These are phyloP conservation scores for Chalciporus piperatus DNA, from an alignment of 768 basidiomycete genomes.

Conservation along the genomic window DNA sequence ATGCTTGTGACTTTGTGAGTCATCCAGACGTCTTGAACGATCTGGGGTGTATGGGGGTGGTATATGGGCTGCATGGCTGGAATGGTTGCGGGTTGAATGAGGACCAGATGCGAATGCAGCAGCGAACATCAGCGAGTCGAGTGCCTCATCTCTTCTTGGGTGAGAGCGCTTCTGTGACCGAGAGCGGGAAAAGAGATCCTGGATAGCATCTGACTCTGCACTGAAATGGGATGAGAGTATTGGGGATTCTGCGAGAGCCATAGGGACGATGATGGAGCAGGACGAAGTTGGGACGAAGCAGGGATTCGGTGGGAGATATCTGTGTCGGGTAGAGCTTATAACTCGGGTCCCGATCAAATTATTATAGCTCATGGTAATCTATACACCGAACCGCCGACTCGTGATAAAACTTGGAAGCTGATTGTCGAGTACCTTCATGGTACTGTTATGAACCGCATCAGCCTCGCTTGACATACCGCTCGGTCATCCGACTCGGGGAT, in stretches of 20 bases:
- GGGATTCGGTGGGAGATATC: neutral
- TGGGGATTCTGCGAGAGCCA: slow-evolving; percentile 32
- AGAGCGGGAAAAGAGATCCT: slow-evolving; percentile 64
- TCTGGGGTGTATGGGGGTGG: slow-evolving; percentile 47
- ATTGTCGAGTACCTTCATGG: neutral
- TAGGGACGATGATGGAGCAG: slow-evolving; percentile 1
- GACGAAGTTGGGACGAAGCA: neutral
- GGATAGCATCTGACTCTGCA: slow-evolving; percentile 52
- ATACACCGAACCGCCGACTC: neutral
- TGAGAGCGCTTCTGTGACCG: slow-evolving; percentile 36
- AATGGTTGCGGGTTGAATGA: slow-evolving; percentile 82
- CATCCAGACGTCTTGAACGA: slow-evolving; percentile 50
- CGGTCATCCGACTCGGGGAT: too few relatives aligned
- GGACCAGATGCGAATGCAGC: slow-evolving; percentile 73
- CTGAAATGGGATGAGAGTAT: slow-evolving; percentile 26
- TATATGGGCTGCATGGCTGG: slow-evolving; percentile 70
- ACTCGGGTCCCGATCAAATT: neutral
- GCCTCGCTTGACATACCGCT: too few relatives aligned
- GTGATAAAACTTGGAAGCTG: neutral
- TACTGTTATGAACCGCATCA: too few relatives aligned
- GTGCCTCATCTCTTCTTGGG: slow-evolving; percentile 63
- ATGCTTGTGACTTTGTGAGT: slow-evolving; percentile 42
- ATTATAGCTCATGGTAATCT: neutral
- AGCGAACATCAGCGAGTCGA: slow-evolving; percentile 79
- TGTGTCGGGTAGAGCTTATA: slow-evolving; percentile 1